Evolutionary conservation across 2,329 filamentous ascomycete genomes (phyloP).

Genomic region (Albifimbria verrucaria): DNA sequence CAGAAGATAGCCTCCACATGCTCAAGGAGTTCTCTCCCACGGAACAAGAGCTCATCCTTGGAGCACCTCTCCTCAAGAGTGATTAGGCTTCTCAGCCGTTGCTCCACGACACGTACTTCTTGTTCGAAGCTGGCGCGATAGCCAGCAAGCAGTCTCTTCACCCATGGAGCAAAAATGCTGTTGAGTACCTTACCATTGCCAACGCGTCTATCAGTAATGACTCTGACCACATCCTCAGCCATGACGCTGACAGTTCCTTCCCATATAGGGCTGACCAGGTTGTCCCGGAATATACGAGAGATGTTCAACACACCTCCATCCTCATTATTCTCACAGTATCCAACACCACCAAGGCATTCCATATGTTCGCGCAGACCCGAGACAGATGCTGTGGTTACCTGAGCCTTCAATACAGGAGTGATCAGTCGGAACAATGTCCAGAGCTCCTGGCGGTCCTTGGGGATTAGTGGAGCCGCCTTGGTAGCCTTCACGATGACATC

Average conservation of each 20-base stretch:
- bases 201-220: neutral
- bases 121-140: neutral
- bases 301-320: conserved; percentile 64
- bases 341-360: conserved; percentile 63
- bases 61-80: neutral
- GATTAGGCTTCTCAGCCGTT: neutral
- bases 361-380: conserved; percentile 54
- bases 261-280: conserved; percentile 63
- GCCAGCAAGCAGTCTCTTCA: neutral
- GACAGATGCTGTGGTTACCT: conserved; percentile 49
- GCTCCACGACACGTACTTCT: neutral
- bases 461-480: neutral
- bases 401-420: conserved; percentile 58
- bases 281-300: conserved; percentile 63
- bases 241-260: conserved; percentile 52
- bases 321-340: conserved; percentile 58
- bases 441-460: conserved; percentile 18
- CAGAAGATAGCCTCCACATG: neutral
- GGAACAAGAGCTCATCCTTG: neutral
- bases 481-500: neutral
- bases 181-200: neutral
- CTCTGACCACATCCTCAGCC: neutral
- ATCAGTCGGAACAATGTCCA: conserved; percentile 48
- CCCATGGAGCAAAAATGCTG: neutral
- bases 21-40: neutral